Conservation (phyloP, 805 yeast genomes). For the Ogataea nakhonphanomensis region DNA sequence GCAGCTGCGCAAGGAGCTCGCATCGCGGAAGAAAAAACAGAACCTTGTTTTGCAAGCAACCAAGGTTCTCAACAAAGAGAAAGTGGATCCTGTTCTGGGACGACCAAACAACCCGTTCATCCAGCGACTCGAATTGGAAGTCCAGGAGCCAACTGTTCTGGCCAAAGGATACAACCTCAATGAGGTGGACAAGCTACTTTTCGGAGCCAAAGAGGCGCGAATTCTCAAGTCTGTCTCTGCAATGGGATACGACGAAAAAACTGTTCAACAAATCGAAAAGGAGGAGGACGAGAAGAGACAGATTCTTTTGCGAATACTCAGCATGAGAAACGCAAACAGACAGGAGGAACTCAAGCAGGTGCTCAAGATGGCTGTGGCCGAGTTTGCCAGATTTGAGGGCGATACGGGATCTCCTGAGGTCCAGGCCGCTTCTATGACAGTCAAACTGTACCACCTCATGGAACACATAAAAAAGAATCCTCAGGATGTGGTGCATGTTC, state of each 20-base stretch:
- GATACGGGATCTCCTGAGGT: slow-evolving; percentile 96
- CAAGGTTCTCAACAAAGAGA: slow-evolving; percentile 24
- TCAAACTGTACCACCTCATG: slow-evolving; percentile 73
- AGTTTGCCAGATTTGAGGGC: slow-evolving; percentile 79
- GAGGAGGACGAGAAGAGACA: slow-evolving; percentile 59
- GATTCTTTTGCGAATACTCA: slow-evolving; percentile 66
- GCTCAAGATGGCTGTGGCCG: slow-evolving; percentile 62
- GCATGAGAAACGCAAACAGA: slow-evolving; percentile 66
- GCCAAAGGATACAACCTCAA: slow-evolving; percentile 54
- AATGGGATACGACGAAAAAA: slow-evolving; percentile 21
- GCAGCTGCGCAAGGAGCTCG: slow-evolving; percentile 12
- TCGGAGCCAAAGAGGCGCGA: slow-evolving; percentile 70
- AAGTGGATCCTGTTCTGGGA: slow-evolving; percentile 86
- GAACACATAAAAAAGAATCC: slow-evolving; percentile 66
- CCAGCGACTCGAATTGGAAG: slow-evolving; percentile 59
- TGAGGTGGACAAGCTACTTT: slow-evolving; percentile 72
- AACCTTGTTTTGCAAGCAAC: slow-evolving; percentile 17
- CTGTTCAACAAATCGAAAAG: slow-evolving; percentile 23
- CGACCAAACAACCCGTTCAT: slow-evolving; percentile 62
- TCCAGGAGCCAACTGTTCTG: slow-evolving; percentile 62
- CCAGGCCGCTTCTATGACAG: slow-evolving; percentile 88
- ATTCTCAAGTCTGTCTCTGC: slow-evolving; percentile 33
- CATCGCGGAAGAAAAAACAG: slow-evolving; percentile 17
- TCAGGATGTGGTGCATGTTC: slow-evolving; percentile 69
- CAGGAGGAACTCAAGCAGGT: slow-evolving; percentile 57